These are phyloP conservation scores for Nicotiana sylvestris DNA, from an alignment of 257 asterid species.

Conservation along the genomic window DNA sequence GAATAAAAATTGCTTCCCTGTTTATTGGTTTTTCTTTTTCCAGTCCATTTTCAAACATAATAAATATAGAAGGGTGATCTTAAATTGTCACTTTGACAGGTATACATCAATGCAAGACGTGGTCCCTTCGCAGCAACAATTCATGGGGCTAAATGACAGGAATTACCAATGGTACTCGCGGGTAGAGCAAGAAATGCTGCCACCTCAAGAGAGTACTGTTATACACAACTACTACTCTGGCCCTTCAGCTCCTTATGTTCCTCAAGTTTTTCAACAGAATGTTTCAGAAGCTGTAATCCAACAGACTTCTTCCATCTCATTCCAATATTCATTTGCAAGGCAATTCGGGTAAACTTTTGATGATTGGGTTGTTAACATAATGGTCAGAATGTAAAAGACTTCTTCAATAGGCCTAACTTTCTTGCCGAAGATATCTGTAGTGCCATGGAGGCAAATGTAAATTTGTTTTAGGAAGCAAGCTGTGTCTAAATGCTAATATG, in stretches of 20 bases:
- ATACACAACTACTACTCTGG: constrained; percentile 24
- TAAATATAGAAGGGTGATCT: constrained; percentile 1
- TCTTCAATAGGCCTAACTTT: not conserved
- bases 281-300: constrained; percentile 8
- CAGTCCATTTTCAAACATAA: not conserved
- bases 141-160: constrained; percentile 22
- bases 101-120: constrained; percentile 23
- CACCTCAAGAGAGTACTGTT: constrained; percentile 17
- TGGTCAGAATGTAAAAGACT: not conserved
- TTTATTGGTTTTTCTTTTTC: not conserved
- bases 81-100: constrained; percentile 21
- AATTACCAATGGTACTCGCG: constrained; percentile 19
- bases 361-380: not conserved
- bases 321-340: not conserved
- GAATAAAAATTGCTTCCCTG: not conserved
- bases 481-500: not conserved
- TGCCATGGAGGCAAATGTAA: not conserved
- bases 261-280: constrained; percentile 27
- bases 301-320: not conserved
- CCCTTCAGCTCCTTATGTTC: constrained; percentile 19
- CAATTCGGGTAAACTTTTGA: not conserved
- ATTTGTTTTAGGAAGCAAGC: not conserved
- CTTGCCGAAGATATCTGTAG: not conserved
- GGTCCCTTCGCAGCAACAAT: constrained; percentile 15
- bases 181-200: constrained; percentile 16